Evolutionary conservation across 306 rosid species (phyloP).

Genomic region (Trifolium pratense): DNA sequence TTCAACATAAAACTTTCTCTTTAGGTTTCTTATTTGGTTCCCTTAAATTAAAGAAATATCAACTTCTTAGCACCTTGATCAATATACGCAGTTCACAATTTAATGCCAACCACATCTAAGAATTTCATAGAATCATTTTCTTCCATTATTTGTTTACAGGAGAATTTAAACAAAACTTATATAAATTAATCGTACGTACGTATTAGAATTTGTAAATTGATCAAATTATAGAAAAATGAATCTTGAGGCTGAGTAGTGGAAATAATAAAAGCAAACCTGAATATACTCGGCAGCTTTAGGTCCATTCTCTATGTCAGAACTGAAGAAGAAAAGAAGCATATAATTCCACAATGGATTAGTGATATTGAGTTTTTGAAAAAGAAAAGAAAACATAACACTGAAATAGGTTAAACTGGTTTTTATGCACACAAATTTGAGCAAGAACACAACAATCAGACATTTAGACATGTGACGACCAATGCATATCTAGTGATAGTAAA

Average conservation of each 20-base stretch:
- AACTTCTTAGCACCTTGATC: neutral
- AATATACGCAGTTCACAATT: neutral
- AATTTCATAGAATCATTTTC: neutral
- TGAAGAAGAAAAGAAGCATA: no score
- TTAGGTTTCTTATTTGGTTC: no score
- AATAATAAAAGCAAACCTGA: no score
- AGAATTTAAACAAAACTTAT: neutral
- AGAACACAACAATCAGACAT: constrained; percentile 26
- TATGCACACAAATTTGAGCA: constrained; percentile 15
- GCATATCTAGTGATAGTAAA: constrained; percentile 7
- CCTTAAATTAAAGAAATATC: neutral
- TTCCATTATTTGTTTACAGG: neutral
- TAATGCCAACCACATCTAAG: constrained; percentile 6
- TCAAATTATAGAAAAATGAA: no score
- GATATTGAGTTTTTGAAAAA: constrained; percentile 8
- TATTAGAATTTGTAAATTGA: no score
- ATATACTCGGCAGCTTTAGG: no score
- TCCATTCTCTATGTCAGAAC: no score
- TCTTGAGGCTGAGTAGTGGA: no score
- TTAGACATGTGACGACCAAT: constrained; percentile 15
- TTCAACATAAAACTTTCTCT: no score
- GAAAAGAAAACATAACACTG: neutral
- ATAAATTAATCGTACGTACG: neutral
- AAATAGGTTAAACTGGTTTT: constrained; percentile 20
- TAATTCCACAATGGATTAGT: no score